Evolutionary conservation across 169 alveolate species (phyloP), one percentile per base, ranked within the genome.

Genomic region (Eimeria praecox): DNA sequence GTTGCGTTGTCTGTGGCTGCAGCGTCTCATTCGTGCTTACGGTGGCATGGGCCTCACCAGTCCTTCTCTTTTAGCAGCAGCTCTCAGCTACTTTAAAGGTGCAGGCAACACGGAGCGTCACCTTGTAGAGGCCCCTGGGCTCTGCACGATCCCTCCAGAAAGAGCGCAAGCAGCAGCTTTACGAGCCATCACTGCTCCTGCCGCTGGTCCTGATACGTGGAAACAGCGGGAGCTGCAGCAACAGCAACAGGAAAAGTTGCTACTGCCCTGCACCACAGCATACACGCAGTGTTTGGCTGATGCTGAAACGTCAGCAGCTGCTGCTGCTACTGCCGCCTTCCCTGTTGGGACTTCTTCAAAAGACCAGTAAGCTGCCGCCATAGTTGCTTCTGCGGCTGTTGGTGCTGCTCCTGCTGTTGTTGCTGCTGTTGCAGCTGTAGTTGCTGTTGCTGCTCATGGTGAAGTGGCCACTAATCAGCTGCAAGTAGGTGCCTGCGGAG

Each of bases 11-110:
- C 24, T 86, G 77, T 16, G 66, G 82, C 64, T 86, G 92, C 92
- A 86, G 92, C 92, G 92, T 20, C 92, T 86, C 56, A n/a, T 86
- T 35, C 92, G 78, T 33, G 92, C 92, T 62, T 86, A 86, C 78
- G 64, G 92, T 4, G 78, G 59, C 59, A 44, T 86, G 78, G 92
- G 92, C 35, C 73, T 86, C 73, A 56, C 78, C 49, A 86, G 92
- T 46, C 92, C 92, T 24, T 86, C 92, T 38, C 80, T 86, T 2
- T 24, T 59, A 56, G 54, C 92, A 86, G 92, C 92, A 56, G 92
- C 92, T 12, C 92, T 56, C 59, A 86, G 78, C 59, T 40, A 86
- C 78, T 86, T 86, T 35, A 42, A 12, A 35, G 22, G 22, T n/a
- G 56, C 82, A 54, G 92, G 27, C 8, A 42, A 18, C 44, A 16